Percentiles rank a stretch among this genome's conserved stretches.
These are phyloP conservation scores for Metarhizium album DNA, from an alignment of 2,329 filamentous ascomycete species.

Conservation along the genomic window DNA sequence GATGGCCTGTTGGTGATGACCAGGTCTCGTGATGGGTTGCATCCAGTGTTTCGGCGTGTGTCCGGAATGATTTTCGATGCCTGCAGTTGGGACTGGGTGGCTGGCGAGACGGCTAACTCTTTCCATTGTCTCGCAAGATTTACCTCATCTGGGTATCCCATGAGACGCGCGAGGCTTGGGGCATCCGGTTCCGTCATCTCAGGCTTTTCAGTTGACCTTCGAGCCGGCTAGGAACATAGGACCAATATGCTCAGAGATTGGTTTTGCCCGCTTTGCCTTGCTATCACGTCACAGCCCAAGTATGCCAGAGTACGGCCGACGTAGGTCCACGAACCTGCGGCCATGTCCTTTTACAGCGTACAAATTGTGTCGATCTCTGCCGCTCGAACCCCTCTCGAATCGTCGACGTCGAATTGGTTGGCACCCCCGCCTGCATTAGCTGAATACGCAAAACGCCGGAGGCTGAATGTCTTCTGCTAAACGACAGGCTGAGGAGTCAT, in stretches of 20 bases:
- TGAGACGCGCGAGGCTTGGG: not conserved
- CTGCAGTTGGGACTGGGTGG: too few species aligned
- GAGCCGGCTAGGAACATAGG: not conserved
- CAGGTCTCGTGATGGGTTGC: too few species aligned
- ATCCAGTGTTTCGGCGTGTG: too few species aligned
- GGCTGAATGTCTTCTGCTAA: not conserved
- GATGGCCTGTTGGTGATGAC: too few species aligned
- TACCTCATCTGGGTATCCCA: not conserved
- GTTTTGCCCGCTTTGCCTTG: not conserved
- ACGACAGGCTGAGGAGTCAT: conserved; percentile 1
- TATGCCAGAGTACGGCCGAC: not conserved
- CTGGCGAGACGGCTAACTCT: not conserved
- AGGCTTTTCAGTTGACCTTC: not conserved
- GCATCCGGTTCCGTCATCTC: not conserved
- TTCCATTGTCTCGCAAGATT: not conserved
- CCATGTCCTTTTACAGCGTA: not conserved
- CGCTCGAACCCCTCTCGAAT: not conserved
- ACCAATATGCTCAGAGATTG: not conserved
- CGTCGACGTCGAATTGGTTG: not conserved
- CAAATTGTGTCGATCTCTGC: not conserved
- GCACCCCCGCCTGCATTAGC: not conserved
- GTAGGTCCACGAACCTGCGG: not conserved
- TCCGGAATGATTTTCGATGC: too few species aligned
- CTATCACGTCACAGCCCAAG: not conserved
- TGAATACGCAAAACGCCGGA: not conserved